Conservation (phyloP, 352 stramenopile genomes). For the Phytopythium ostracodes region DNA sequence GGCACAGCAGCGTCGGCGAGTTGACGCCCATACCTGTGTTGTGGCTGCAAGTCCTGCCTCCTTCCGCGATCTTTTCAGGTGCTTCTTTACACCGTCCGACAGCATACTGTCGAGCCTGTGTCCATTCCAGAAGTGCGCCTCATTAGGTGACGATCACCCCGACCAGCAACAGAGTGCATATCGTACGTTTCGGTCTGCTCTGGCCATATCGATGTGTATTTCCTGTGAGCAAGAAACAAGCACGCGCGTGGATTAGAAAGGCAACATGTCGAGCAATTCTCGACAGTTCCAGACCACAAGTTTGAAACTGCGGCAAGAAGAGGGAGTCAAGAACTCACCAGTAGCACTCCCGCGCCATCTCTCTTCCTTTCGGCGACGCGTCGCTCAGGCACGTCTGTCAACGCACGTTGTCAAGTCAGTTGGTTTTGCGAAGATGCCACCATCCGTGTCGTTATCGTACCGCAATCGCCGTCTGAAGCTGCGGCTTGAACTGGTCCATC, state of each 20-base stretch:
- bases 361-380: conserved; percentile 49
- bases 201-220: conserved; percentile 41
- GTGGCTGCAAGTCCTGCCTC: conserved; percentile 23
- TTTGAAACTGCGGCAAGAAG: background rate
- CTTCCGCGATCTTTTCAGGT: conserved; percentile 47
- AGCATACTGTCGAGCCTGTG: conserved; percentile 41
- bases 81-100: conserved; percentile 53
- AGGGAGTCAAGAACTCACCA: conserved; percentile 27
- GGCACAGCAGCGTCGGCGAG: background rate
- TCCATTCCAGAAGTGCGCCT: background rate
- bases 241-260: background rate
- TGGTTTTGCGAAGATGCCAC: too few species aligned
- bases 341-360: conserved; percentile 55
- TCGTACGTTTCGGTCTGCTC: conserved; percentile 37
- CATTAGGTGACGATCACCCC: background rate
- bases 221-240: conserved; percentile 22
- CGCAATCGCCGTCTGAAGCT: conserved; percentile 33
- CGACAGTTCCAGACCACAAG: background rate
- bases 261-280: background rate
- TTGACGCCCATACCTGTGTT: conserved; percentile 16
- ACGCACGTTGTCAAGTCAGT: background rate
- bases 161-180: background rate
- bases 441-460: conserved; percentile 13
- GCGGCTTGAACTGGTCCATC: conserved; percentile 38
- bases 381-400: conserved; percentile 27